Evolutionary conservation across 2,329 filamentous ascomycete genomes (phyloP), one percentile per base, ranked within the genome.

Genomic region (Madurella mycetomatis): DNA sequence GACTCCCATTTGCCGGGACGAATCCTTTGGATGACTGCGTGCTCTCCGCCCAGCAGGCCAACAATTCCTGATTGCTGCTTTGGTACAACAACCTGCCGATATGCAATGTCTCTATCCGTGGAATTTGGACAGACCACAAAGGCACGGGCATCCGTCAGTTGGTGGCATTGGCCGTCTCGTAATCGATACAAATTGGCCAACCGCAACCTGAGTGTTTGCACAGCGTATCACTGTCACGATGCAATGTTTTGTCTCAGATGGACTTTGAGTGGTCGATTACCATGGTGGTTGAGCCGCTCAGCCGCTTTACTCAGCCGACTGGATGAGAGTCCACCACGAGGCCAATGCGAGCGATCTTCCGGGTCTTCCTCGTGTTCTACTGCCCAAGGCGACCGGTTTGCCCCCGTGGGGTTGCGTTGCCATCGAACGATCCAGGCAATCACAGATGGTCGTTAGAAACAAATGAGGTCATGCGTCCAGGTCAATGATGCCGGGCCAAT

Each of bases 281-380:
- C 51, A 19, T 34, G 13, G 13, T 44, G 15, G 12, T 45, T 51
- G 53, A 54, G 51, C 55, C 51, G 53, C 50, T 57, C 41, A 53
- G 48, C 47, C 51, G 52, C 50, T 55, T 39, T 46, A 41, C 37
- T 32, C 39, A 19, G 51, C 47, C 49, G 44, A 62, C 48, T 59
- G 58, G 54, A 15, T 54, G 44, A 52, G 37, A 56, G 31, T 11
- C 41, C 31, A 51, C 59, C 59, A 59, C 56, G 56, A 54, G 50
- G 49, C 25, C 34, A 41, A 41, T 40, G 42, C 46, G 42, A 50
- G 48, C 49, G 53, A 57, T 37, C 49, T 32, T 51, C 45, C 18
- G 17, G 11, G 25, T 45, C 42, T 7, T 16, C 11, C 19, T 31
- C 12, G 32, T 16, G 45, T 49, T 49, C 25, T 18, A 12, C 17